Evolutionary conservation across 1,284 basidiomycete species (phyloP).

Genomic region (Sanghuangporus baumii): DNA sequence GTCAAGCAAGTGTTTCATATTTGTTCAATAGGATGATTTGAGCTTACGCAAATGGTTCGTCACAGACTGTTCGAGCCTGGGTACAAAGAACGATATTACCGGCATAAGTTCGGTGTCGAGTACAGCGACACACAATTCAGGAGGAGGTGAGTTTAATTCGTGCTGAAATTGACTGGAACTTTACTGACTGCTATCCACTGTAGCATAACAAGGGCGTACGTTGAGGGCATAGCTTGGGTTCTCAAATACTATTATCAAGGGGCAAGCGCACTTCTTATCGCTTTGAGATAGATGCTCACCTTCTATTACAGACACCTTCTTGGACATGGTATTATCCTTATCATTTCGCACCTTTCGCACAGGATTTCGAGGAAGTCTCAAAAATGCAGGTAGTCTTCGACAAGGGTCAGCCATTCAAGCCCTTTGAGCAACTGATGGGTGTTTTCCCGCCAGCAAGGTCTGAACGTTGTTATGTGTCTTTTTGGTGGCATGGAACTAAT

Average conservation of each 20-base stretch:
- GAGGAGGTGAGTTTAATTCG: constrained; percentile 53
- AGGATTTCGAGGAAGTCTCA: constrained; percentile 83
- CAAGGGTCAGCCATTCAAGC: constrained; percentile 86
- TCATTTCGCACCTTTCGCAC: constrained; percentile 97
- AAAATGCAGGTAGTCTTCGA: constrained; percentile 78
- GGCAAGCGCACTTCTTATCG: constrained; percentile 39
- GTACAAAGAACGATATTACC: constrained; percentile 94
- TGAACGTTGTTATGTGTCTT: constrained; percentile 19
- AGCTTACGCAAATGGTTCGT: constrained; percentile 8
- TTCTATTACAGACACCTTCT: constrained; percentile 69
- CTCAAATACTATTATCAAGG: constrained; percentile 99
- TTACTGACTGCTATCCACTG: constrained; percentile 20
- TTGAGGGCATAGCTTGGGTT: constrained; percentile 97
- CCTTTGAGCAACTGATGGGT: constrained; percentile 97
- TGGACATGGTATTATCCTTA: constrained; percentile 99
- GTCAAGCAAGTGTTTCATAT: constrained; percentile 66
- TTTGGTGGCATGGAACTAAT: constrained; percentile 8
- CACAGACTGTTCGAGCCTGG: constrained; percentile 88
- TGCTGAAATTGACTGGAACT: constrained; percentile 1
- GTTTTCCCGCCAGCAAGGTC: constrained; percentile 94
- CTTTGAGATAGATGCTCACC: background rate
- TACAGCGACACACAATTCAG: constrained; percentile 69
- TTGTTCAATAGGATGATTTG: constrained; percentile 3
- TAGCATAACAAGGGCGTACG: constrained; percentile 80
- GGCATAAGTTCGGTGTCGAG: constrained; percentile 87